phyloP scores from a whole-genome alignment of 192 early-diverging fungal genomes.

The Mortierella alpina region DNA sequence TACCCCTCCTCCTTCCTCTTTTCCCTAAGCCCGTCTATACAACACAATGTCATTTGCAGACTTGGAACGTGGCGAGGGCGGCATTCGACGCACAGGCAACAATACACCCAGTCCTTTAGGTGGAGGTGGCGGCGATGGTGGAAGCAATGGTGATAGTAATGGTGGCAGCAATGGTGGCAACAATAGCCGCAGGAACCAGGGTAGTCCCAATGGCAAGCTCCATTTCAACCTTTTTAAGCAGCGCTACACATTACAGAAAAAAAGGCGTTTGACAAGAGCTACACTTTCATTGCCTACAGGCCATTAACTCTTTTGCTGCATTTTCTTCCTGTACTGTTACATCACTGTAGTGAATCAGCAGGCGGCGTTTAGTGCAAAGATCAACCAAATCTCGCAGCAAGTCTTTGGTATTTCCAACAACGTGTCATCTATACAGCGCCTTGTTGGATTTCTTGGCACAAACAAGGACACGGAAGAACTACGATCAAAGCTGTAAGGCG shows the following conservation, averaged over 20 bases:
- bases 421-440: conserved; percentile 84
- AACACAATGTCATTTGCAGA: conserved; percentile 74
- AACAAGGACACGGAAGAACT: conserved; percentile 80
- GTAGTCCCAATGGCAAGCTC: conserved; percentile 12
- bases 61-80: conserved; percentile 64
- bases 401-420: conserved; percentile 89
- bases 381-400: conserved; percentile 80
- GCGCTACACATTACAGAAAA: not conserved
- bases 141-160: conserved; percentile 3
- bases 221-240: not conserved
- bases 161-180: conserved; percentile 9
- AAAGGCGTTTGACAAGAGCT: not conserved
- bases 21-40: not conserved
- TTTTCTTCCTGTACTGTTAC: not conserved
- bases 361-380: conserved; percentile 12
- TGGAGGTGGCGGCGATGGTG: not conserved
- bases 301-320: not conserved
- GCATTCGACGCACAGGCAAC: conserved; percentile 17
- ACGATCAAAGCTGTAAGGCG: conserved; percentile 75
- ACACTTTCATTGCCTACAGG: not conserved
- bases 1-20: not conserved
- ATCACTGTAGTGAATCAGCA: not conserved
- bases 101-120: conserved; percentile 21
- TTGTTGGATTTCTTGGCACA: conserved; percentile 81
- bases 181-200: conserved; percentile 13